phyloP scores from a whole-genome alignment of 2,329 filamentous ascomycete genomes.

The Botrytis medusae region DNA sequence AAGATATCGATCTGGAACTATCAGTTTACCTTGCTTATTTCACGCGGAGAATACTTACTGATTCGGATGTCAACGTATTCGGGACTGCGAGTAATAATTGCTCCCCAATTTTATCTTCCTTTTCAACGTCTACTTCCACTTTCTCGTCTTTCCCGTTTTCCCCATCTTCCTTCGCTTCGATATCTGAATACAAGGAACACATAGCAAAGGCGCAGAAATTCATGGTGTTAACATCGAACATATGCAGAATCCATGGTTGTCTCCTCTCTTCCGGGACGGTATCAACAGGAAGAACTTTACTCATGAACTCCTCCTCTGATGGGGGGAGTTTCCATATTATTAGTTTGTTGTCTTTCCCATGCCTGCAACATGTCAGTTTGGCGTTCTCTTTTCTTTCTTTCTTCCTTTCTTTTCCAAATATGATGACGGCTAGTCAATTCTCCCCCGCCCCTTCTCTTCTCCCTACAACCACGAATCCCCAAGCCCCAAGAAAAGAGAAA shows the following conservation, averaged over 20 bases:
- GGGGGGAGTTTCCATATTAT: constrained; percentile 75
- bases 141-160: not conserved
- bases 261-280: constrained; percentile 48
- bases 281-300: constrained; percentile 71
- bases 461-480: not conserved
- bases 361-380: constrained; percentile 52
- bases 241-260: constrained; percentile 82
- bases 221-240: constrained; percentile 83
- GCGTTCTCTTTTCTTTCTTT: not conserved
- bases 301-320: constrained; percentile 63
- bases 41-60: constrained; percentile 47
- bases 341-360: constrained; percentile 86
- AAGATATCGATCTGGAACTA: constrained; percentile 70
- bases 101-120: not conserved
- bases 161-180: too few relatives aligned
- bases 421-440: too few relatives aligned
- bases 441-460: not conserved
- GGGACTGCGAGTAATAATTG: constrained; percentile 75
- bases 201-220: constrained; percentile 86
- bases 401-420: not conserved
- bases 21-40: constrained; percentile 27
- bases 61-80: constrained; percentile 71
- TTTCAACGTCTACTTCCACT: not conserved
- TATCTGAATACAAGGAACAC: not conserved
- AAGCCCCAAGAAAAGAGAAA: not conserved